phyloP scores from a whole-genome alignment of 805 yeast genomes.

The Zygosaccharomyces rouxii region DNA sequence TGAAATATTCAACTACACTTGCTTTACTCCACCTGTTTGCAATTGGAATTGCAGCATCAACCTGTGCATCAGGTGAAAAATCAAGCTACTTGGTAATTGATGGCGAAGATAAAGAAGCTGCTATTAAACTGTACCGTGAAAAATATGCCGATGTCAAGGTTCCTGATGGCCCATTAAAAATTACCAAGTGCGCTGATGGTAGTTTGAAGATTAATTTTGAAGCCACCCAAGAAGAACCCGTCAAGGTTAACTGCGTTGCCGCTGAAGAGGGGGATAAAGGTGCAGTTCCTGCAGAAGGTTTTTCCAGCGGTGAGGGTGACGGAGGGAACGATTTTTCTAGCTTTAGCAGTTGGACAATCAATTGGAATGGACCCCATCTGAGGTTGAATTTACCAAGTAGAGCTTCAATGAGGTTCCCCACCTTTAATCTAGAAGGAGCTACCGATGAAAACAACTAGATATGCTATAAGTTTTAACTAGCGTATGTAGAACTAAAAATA shows the following conservation, averaged over 20 bases:
- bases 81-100: background rate
- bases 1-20: background rate
- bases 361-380: conserved; percentile 8
- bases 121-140: background rate
- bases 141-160: background rate
- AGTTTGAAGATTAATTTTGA: conserved; percentile 1
- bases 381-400: conserved; percentile 6
- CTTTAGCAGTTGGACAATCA: conserved; percentile 4
- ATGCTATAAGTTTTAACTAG: background rate
- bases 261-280: background rate
- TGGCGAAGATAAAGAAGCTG: background rate
- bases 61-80: background rate
- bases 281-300: background rate
- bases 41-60: background rate
- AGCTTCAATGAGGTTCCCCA: background rate
- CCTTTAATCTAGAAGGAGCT: background rate
- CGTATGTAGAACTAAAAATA: background rate
- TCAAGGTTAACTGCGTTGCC: background rate
- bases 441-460: background rate
- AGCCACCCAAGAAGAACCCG: background rate
- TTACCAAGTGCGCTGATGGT: conserved; percentile 2
- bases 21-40: background rate
- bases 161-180: conserved; percentile 3
- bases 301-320: background rate
- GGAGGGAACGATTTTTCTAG: background rate